Percentiles rank a stretch among this genome's conserved stretches.
Evolutionary conservation across 2,329 filamentous ascomycete species (phyloP).

Genomic region (Fusarium chlamydosporum): DNA sequence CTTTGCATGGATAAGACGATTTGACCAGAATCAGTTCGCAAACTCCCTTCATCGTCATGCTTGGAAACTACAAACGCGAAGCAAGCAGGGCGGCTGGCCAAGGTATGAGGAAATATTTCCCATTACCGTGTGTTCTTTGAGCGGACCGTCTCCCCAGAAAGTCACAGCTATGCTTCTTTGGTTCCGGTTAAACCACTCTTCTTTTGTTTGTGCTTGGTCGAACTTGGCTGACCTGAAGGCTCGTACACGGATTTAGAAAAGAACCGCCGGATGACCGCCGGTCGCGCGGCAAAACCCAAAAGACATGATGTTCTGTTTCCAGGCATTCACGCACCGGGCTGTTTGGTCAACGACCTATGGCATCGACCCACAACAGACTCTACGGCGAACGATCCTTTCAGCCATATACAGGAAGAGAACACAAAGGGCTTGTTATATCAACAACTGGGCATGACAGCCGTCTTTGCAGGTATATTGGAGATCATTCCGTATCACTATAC

Average conservation of each 20-base stretch:
- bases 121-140: background rate
- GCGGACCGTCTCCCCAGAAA: background rate
- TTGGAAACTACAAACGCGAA: background rate
- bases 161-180: background rate
- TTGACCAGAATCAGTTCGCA: background rate
- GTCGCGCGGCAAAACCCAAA: background rate
- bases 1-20: background rate
- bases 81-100: background rate
- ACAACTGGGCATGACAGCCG: background rate
- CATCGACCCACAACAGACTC: conserved; percentile 2
- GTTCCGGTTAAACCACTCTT: background rate
- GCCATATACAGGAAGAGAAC: background rate
- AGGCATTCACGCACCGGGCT: no score
- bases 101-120: background rate
- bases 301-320: background rate
- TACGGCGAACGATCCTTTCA: conserved; percentile 19
- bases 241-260: background rate
- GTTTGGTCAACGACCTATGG: conserved; percentile 7
- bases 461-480: background rate
- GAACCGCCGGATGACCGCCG: background rate
- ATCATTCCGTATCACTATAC: background rate
- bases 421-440: no score
- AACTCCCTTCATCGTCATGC: background rate
- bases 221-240: conserved; percentile 1
- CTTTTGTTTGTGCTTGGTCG: background rate